These are phyloP conservation scores for Rutstroemia sp. DNA, from an alignment of 2,329 filamentous ascomycete species.

Conservation along the genomic window DNA sequence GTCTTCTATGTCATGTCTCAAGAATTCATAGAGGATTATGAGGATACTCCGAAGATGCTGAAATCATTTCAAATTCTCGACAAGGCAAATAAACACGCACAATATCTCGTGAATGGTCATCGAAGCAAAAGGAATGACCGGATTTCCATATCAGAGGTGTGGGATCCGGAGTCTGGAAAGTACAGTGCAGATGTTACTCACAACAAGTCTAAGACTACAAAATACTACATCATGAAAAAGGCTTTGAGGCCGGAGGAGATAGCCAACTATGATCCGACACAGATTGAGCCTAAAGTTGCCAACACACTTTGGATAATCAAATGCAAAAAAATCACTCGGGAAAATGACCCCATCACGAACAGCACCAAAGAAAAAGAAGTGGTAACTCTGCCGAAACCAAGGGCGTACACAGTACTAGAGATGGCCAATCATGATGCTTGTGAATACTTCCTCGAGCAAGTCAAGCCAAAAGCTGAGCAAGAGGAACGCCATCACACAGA, in stretches of 20 bases:
- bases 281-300: neutral
- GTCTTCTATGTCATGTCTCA: conserved; percentile 7
- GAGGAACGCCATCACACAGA: neutral
- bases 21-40: neutral
- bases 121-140: neutral
- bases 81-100: conserved; percentile 8
- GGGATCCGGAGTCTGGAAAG: neutral
- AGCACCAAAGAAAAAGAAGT: neutral
- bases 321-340: neutral
- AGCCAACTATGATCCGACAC: neutral
- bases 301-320: neutral
- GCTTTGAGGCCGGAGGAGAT: neutral
- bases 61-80: conserved; percentile 1
- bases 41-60: neutral
- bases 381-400: neutral
- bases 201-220: neutral
- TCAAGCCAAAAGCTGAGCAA: conserved; percentile 11
- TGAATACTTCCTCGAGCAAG: conserved; percentile 3
- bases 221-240: neutral
- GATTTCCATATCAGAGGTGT: neutral
- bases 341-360: neutral
- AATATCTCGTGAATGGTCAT: neutral
- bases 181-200: neutral
- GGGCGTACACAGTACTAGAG: conserved; percentile 6
- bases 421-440: conserved; percentile 18